Evolutionary conservation across 2,329 filamentous ascomycete species (phyloP).

Genomic region (Ceratocystis diversiconidia): DNA sequence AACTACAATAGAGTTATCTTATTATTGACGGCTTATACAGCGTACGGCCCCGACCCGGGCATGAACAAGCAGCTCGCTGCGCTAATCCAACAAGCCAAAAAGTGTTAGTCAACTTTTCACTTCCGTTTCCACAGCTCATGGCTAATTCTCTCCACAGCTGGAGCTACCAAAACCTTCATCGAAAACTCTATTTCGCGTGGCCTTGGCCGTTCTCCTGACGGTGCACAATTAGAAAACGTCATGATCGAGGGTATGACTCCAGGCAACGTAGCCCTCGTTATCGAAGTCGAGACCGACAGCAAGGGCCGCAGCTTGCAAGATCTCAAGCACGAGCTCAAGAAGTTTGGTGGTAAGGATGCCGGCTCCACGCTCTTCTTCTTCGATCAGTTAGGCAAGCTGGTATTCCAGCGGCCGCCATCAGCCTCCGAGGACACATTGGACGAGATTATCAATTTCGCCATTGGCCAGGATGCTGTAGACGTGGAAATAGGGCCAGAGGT

Average conservation of each 20-base stretch:
- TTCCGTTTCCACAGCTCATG: slow-evolving; percentile 4
- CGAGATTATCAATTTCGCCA: slow-evolving; percentile 15
- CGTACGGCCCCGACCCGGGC: slow-evolving; percentile 30
- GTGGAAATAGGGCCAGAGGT: slow-evolving; percentile 13
- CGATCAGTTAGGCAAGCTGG: slow-evolving; percentile 59
- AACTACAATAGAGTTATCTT: neutral
- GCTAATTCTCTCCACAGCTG: slow-evolving; percentile 32
- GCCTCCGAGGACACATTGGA: slow-evolving; percentile 12
- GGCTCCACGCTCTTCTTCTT: slow-evolving; percentile 69
- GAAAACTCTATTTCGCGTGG: slow-evolving; percentile 78
- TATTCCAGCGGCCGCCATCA: slow-evolving; percentile 39
- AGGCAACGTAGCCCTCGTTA: slow-evolving; percentile 59
- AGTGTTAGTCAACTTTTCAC: slow-evolving; percentile 33
- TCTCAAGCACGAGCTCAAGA: slow-evolving; percentile 56
- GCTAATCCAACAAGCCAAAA: slow-evolving; percentile 64
- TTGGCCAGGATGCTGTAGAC: slow-evolving; percentile 16
- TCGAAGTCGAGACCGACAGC: slow-evolving; percentile 77
- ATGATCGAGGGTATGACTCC: slow-evolving; percentile 72
- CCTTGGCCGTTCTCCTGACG: slow-evolving; percentile 65
- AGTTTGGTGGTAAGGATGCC: slow-evolving; percentile 52
- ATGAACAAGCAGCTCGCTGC: slow-evolving; percentile 63
- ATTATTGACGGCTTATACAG: neutral
- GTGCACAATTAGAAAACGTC: slow-evolving; percentile 60
- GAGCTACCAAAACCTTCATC: slow-evolving; percentile 71
- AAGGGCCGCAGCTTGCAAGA: slow-evolving; percentile 61